Base-by-base conservation (phyloP, 2,329 filamentous ascomycete genomes). In the Akanthomyces muscarius region DNA sequence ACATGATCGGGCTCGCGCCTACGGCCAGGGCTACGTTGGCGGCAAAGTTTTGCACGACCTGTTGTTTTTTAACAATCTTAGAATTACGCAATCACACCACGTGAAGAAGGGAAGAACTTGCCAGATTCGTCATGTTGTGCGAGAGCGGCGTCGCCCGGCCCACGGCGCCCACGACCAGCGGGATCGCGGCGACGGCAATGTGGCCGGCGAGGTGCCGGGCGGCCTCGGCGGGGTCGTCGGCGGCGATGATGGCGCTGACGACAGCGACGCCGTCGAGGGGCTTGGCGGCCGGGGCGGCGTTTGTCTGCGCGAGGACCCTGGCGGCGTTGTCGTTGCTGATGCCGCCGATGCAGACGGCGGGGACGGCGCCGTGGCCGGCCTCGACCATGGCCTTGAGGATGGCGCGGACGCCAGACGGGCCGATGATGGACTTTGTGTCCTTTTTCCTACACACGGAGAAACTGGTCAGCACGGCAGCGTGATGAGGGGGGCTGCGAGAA, bases 51-150 rank as follows among this genome's bases (percentile, higher is more conserved):
- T 97, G 92, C 25, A 97, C 94, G 0, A 98, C 80, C 79, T 81
- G 18, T 0, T 45, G 1, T 33, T 45, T 52, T 21, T 21, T 21
- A 21, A 1, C 21, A 21, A 16, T 4, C 14, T 38, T 18, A 10
- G 14, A 21, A 10, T 55, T 23, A 1, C 21, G 10, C 41, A 33
- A 33, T 8, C 30, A 33, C 8, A 8, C 30, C 30, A 33, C 5
- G 5, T 33, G n/a, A 45, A 23, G 2, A 45, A 45, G 6, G 7
- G 10, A 21, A n/a, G 5, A 5, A 63, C 72, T 57, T 66, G 80
- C 94, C 59, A 93, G 82, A 73, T 98, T 98, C 60, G 95, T 98
- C 91, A 98, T 98, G 77, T 97, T 97, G 77, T 98, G 94, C 57
- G 89, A 90, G 25, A 98, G 81, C 0, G 93, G 92, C 63, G 84